Conservation (phyloP, 2,329 filamentous ascomycete species). For the Penicillium concentricum region DNA sequence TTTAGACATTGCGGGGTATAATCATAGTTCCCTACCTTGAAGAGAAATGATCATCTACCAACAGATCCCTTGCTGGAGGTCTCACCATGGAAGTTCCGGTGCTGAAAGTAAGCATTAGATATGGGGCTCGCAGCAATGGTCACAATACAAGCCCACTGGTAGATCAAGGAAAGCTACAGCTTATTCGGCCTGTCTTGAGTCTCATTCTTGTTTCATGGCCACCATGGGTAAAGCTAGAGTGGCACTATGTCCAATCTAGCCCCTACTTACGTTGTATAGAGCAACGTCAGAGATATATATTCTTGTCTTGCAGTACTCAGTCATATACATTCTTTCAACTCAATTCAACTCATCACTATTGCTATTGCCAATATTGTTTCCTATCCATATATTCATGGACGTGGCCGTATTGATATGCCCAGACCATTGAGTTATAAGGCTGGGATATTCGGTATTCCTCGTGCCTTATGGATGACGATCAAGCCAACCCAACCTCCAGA, state of each 20-base stretch:
- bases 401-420: background rate
- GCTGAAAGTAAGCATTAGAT: background rate
- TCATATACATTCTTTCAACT: background rate
- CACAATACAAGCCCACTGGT: background rate
- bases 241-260: background rate
- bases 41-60: background rate
- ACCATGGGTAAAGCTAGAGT: background rate
- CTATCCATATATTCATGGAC: background rate
- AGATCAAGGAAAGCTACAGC: too few species aligned
- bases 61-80: constrained; percentile 1
- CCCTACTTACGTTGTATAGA: background rate
- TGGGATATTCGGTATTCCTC: background rate
- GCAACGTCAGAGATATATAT: background rate
- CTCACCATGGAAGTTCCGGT: background rate
- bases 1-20: constrained; percentile 2
- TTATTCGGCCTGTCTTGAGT: background rate
- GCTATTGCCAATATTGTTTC: background rate
- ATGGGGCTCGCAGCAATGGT: background rate
- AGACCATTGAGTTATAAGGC: background rate
- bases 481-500: background rate
- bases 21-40: background rate
- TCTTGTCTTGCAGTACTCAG: background rate
- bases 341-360: too few species aligned
- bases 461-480: background rate
- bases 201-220: background rate